Evolutionary conservation across 148 eudicot genomes (phyloP).

Genomic region (Nepenthes mirabilis): DNA sequence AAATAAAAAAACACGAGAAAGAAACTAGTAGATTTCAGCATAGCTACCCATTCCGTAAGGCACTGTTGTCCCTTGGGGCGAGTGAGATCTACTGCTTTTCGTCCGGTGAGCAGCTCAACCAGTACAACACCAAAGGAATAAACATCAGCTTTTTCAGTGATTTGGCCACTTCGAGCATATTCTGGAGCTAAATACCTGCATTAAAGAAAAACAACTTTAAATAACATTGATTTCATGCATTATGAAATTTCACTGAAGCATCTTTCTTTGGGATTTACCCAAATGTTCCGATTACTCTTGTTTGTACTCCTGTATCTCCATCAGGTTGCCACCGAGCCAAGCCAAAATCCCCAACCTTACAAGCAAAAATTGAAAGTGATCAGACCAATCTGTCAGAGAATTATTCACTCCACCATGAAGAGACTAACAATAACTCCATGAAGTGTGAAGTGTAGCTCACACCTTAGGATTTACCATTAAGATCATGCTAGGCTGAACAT

Average conservation of each 20-base stretch:
- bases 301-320: conserved; percentile 64
- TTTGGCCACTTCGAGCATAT: conserved; percentile 74
- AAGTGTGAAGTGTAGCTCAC: not conserved
- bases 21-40: not conserved
- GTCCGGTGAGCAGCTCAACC: conserved; percentile 57
- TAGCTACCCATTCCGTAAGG: conserved; percentile 66
- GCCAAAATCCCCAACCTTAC: conserved; percentile 70
- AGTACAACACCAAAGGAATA: conserved; percentile 69
- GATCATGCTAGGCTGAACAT: no score
- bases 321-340: conserved; percentile 80
- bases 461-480: no score
- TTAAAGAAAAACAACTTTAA: not conserved
- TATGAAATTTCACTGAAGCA: not conserved
- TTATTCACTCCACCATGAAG: not conserved
- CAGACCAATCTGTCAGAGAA: not conserved
- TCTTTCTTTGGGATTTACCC: conserved; percentile 25
- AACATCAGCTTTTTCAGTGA: conserved; percentile 73
- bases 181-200: conserved; percentile 67
- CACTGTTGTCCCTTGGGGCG: conserved; percentile 72
- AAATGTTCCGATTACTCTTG: conserved; percentile 67
- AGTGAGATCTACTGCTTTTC: conserved; percentile 66
- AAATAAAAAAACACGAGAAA: not conserved
- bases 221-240: not conserved
- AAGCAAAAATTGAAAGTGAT: not conserved
- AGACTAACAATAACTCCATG: not conserved